phyloP scores from a whole-genome alignment of 805 yeast genomes.

The Wickerhamiella hasegawae region DNA sequence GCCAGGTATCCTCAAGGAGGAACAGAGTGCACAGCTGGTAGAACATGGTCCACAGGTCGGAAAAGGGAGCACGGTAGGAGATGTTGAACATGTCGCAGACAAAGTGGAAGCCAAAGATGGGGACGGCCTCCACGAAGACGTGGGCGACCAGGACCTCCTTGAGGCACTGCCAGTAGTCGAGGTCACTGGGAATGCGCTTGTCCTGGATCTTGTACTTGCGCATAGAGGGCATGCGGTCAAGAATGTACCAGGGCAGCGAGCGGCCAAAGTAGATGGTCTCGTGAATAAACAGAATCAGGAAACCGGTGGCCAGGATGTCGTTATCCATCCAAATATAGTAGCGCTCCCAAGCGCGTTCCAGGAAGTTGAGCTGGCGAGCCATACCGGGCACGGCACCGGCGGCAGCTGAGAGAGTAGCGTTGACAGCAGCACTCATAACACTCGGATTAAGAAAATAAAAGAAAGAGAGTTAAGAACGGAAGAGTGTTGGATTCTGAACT shows the following conservation, averaged over 20 bases:
- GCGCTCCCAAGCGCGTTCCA: constrained; percentile 76
- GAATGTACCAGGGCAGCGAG: constrained; percentile 80
- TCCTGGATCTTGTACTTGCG: constrained; percentile 81
- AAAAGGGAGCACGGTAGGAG: constrained; percentile 71
- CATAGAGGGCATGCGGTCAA: constrained; percentile 77
- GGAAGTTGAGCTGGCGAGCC: too few relatives aligned
- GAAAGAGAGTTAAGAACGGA: too few relatives aligned
- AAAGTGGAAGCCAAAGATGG: constrained; percentile 96
- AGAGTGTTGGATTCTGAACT: too few relatives aligned
- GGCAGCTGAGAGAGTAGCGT: too few relatives aligned
- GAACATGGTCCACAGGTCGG: constrained; percentile 39
- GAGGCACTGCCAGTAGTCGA: constrained; percentile 87
- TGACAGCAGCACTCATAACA: too few relatives aligned
- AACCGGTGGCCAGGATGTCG: constrained; percentile 84
- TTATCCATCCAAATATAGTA: constrained; percentile 76
- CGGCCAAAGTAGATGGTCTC: constrained; percentile 86
- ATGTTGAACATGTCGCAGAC: constrained; percentile 72
- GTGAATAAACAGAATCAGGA: constrained; percentile 66
- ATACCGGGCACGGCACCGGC: too few relatives aligned
- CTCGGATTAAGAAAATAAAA: too few relatives aligned
- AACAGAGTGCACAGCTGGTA: constrained; percentile 65
- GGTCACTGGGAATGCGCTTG: constrained; percentile 56
- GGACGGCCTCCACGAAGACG: constrained; percentile 84
- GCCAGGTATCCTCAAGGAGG: constrained; percentile 88
- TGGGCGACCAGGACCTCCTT: constrained; percentile 74